These are phyloP conservation scores for Coffea eugenioides DNA, from an alignment of 257 asterid genomes.

Conservation along the genomic window DNA sequence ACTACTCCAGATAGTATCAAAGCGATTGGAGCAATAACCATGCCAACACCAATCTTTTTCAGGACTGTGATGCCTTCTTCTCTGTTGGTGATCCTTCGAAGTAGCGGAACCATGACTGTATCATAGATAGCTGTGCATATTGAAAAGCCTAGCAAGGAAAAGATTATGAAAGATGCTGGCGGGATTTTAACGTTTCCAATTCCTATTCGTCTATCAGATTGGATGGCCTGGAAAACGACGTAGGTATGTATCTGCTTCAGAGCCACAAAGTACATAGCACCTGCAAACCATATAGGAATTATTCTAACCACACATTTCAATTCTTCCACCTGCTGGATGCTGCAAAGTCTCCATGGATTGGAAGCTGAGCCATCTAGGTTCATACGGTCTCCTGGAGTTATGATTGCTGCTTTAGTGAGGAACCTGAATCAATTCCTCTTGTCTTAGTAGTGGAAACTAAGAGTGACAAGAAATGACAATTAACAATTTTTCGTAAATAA, in stretches of 20 bases:
- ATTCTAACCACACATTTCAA: constrained; percentile 32
- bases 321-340: constrained; percentile 38
- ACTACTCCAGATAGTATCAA: constrained; percentile 22
- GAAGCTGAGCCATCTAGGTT: constrained; percentile 9
- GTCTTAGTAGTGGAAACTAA: too few relatives aligned
- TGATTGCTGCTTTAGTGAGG: constrained; percentile 20
- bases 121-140: constrained; percentile 25
- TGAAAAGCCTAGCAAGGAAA: constrained; percentile 20
- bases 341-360: constrained; percentile 21
- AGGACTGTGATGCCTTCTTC: constrained; percentile 28
- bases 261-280: constrained; percentile 22
- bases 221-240: constrained; percentile 31
- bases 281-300: constrained; percentile 33
- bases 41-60: constrained; percentile 24
- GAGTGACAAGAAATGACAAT: too few relatives aligned
- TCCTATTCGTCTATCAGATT: constrained; percentile 17
- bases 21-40: constrained; percentile 14
- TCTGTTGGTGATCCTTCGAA: constrained; percentile 14
- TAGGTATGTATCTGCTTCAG: constrained; percentile 22
- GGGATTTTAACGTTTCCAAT: constrained; percentile 24
- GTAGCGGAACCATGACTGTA: constrained; percentile 19
- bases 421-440: background rate
- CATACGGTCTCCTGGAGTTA: constrained; percentile 5
- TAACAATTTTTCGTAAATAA: too few relatives aligned
- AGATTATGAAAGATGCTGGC: constrained; percentile 28